These are phyloP conservation scores for Geum urbanum DNA, from an alignment of 306 rosid species.

Conservation along the genomic window DNA sequence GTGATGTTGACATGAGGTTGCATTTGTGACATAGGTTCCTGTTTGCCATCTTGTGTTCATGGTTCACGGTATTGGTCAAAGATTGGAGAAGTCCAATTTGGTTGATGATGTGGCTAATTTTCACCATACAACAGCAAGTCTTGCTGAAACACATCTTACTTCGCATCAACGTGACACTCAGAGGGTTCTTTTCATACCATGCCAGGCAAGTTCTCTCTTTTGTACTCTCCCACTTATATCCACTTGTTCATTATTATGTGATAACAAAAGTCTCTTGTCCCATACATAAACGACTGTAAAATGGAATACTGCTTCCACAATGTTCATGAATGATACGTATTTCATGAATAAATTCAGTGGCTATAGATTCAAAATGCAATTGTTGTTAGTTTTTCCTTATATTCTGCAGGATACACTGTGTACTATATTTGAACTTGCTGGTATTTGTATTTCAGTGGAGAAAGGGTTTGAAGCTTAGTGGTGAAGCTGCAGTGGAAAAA, in stretches of 20 bases:
- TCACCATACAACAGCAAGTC: constrained; percentile 74
- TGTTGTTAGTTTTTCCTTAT: not conserved
- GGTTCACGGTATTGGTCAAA: constrained; percentile 99
- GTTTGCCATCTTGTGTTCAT: constrained; percentile 94
- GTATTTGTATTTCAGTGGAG: constrained; percentile 73
- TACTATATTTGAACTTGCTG: constrained; percentile 3
- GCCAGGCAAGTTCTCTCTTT: constrained; percentile 58
- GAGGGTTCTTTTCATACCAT: constrained; percentile 93
- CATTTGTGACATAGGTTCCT: constrained; percentile 62
- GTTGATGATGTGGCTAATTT: constrained; percentile 86
- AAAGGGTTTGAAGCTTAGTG: constrained; percentile 92
- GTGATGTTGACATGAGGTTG: not conserved
- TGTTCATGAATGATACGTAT: not conserved
- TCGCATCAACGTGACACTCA: constrained; percentile 70
- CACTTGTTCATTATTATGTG: constrained; percentile 6
- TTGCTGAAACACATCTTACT: constrained; percentile 84
- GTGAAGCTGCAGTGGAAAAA: constrained; percentile 88
- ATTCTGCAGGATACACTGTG: not conserved
- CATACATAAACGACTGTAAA: not conserved
- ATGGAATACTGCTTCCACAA: not conserved
- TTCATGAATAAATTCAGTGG: too few relatives aligned
- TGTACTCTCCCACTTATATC: constrained; percentile 11
- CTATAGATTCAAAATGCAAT: not conserved
- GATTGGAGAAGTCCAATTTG: constrained; percentile 95
- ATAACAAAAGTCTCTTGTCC: not conserved